phyloP scores from a whole-genome alignment of 192 early-diverging fungal genomes.

The Pilobolus umbonatus region DNA sequence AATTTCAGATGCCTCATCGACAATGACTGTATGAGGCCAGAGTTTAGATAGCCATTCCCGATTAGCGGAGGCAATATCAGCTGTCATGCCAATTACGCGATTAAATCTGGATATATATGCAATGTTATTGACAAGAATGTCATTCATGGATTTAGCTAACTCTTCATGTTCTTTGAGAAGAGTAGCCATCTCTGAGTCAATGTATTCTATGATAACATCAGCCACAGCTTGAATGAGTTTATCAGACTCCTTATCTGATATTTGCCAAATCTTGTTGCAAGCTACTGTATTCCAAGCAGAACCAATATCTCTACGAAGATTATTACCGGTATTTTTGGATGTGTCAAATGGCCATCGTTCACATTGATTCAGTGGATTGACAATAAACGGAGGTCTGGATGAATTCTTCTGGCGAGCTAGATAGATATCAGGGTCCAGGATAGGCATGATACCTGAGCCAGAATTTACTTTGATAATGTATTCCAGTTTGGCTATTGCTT shows the following conservation, averaged over 20 bases:
- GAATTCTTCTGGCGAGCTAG: not conserved
- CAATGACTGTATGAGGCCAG: constrained; percentile 15
- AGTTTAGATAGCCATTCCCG: constrained; percentile 17
- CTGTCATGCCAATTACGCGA: constrained; percentile 31
- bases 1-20: constrained; percentile 25
- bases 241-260: not conserved
- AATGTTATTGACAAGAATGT: constrained; percentile 5
- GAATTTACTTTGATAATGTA: not conserved
- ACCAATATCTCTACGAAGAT: not conserved
- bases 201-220: not conserved
- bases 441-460: constrained; percentile 1
- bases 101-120: constrained; percentile 9
- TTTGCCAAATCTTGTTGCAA: not conserved
- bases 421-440: not conserved
- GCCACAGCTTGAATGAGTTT: not conserved
- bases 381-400: not conserved
- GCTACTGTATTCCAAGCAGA: not conserved
- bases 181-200: constrained; percentile 11
- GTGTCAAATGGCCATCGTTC: not conserved
- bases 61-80: constrained; percentile 21
- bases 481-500: not conserved
- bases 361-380: not conserved
- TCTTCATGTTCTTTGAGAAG: constrained; percentile 4
- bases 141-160: not conserved
- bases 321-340: not conserved